Evolutionary conservation across 352 stramenopile species (phyloP).

Genomic region (Phytophthora rubi): DNA sequence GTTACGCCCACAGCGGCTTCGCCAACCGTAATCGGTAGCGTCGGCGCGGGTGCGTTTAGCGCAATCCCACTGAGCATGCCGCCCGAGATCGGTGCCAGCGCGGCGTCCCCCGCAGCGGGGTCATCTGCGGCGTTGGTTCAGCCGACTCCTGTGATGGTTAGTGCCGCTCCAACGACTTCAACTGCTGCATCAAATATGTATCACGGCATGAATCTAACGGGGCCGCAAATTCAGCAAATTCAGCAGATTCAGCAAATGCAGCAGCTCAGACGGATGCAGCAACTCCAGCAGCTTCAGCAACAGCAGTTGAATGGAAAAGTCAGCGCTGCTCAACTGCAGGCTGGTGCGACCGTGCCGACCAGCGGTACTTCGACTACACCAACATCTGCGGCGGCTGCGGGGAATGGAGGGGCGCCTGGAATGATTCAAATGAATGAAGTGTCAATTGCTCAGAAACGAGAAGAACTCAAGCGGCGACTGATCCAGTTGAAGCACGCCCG

Average conservation of each 20-base stretch:
- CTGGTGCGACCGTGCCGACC: constrained; percentile 26
- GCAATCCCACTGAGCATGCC: constrained; percentile 76
- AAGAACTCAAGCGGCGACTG: constrained; percentile 84
- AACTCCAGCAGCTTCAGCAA: constrained; percentile 76
- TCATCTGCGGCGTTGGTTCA: constrained; percentile 51
- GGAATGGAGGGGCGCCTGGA: constrained; percentile 35
- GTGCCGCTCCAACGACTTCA: constrained; percentile 36
- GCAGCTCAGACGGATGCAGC: constrained; percentile 81
- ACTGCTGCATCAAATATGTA: constrained; percentile 61
- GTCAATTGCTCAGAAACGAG: constrained; percentile 84
- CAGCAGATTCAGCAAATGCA: constrained; percentile 90
- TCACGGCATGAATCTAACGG: constrained; percentile 80
- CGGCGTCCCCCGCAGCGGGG: constrained; percentile 30
- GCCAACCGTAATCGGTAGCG: constrained; percentile 21
- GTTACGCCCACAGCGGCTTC: constrained; percentile 29
- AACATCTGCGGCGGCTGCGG: constrained; percentile 19
- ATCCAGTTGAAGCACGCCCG: constrained; percentile 90
- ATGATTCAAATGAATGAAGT: constrained; percentile 83
- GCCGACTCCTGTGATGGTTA: constrained; percentile 48
- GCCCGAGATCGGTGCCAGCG: constrained; percentile 60
- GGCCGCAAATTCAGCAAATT: constrained; percentile 81
- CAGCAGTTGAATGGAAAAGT: constrained; percentile 48
- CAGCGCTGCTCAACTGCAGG: constrained; percentile 30
- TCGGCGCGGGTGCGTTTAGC: constrained; percentile 48
- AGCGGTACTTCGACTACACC: constrained; percentile 35